Base-by-base conservation (phyloP, 495 filamentous ascomycete genomes). In the Pyrenula massariospora region DNA sequence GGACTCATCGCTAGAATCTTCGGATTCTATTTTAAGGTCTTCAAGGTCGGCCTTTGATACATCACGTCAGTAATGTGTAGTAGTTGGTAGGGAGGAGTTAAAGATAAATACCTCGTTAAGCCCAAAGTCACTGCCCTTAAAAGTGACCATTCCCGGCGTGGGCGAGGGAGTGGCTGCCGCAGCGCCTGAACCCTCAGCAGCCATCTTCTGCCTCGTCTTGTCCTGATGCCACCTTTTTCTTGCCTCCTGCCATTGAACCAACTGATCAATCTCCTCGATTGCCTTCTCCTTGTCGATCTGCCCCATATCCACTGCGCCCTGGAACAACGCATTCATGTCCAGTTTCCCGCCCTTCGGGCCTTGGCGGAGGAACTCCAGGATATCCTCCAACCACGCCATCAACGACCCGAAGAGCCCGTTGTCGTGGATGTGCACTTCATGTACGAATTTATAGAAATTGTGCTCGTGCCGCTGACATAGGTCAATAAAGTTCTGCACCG, bases 121-220 rank as follows among this genome's bases (percentile, higher is more conserved):
- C 12, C 94, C 94, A 70, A 98, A 98, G 67, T 96, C 91, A 57
- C 77, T 83, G 36, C 80, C 79, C 59, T 72, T 79, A 71, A 95
- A 92, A 21, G 70, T 76, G 10, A 77, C 65, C 54, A 69, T 71
- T 20, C 79, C 83, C 8, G 73, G 73, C n/a, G 68, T 68, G n/a
- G n/a, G n/a, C n/a, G n/a, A n/a, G 31, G 31, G 31, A 5, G 31
- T 42, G 19, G 23, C 20, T 1, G 57, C 53, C 3, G 73, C 65
- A 48, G 50, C 66, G 22, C 70, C 76, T 0, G 71, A 76, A 3
- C 84, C 88, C 58, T 89, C 88, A 15, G 88, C 87, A 2, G 93
- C 93, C 93, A 98, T 97, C 77, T 98, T 98, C 73, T 96, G 93
- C 56, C 91, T 75, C 8, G 93, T 98, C 75, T 98, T 98, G 68